Evolutionary conservation across 2,329 filamentous ascomycete genomes (phyloP), one percentile per base, ranked within the genome.

Genomic region (Fusarium virguliforme): DNA sequence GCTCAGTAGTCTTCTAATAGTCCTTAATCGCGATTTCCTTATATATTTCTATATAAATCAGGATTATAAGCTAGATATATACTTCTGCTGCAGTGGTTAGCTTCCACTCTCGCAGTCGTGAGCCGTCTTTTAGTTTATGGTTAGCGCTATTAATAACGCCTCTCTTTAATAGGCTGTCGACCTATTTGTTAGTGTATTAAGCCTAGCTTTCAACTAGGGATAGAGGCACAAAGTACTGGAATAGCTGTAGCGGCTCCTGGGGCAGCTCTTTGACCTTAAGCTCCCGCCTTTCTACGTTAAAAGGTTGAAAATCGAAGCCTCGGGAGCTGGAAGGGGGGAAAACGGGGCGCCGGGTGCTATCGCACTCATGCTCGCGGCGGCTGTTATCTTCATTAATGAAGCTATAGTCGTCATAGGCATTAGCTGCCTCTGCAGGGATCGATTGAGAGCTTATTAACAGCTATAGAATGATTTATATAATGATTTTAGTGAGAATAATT

Each of bases 31-130:
- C 13, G 13, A 15, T 54, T 64, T 69, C 55, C 26, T 9, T 63
- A 46, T 72, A 34, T 50, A 62, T 37, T 26, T 59, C 32, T 28
- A 68, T 60, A 61, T 68, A 65, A 59, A 68, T 71, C 8, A 63
- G n/a, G 51, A 61, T 64, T 28, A 15, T 59, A 60, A 70, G n/a
- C 61, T 50, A 70, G 9, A 67, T 26, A 48, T 61, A 67, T 9
- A 70, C 22, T 43, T 67, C 61, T 43, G 30, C 18, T 18, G 22
- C 18, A 22, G 51, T 64, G 30, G 60, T 67, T 32, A 57, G 56
- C 26, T 51, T n/a, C 61, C 53, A 68, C 4, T 38, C 24, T 22
- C 35, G 37, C 8, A 58, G 53, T 13, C 60, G 30, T 12, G 32
- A 18, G 8, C 26, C 7, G 24, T 22, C 22, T 38, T 38, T 12